Evolutionary conservation across 1,139 yeast species (phyloP), one percentile per base, ranked within the genome.

Genomic region (Nakaseomyces glabratus): DNA sequence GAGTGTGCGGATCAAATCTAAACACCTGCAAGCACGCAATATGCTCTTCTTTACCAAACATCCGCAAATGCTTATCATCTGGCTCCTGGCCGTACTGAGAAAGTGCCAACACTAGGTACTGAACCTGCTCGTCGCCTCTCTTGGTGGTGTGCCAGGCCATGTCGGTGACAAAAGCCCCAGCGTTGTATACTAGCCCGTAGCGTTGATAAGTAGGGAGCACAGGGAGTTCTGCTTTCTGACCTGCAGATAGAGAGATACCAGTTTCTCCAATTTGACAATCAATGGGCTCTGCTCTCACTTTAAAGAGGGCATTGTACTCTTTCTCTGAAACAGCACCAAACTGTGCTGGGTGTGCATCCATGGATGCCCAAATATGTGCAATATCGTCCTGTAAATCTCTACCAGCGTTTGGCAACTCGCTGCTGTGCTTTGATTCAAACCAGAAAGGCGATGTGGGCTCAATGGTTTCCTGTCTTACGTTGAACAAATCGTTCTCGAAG

Each of bases 101-200:
- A 0, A 75, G 55, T 0, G 78, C 61, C 0, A 76, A 69, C 0
- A 82, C 84, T 35, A 79, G 51, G 42, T 64, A 68, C 36, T 71
- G 70, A 4, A 36, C 32, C 3, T 45, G 44, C 1, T 35, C 26
- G 2, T 41, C 37, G 1, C 33, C 23, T 2, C 37, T 25, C 4
- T 35, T 41, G 20, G 24, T 46, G 10, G 33, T 59, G n/a, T 71
- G 49, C 85, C 86, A 79, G 19, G 69, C 68, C 38, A 69, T 55
- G 14, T 72, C 66, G 0, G 79, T 63, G 0, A 79, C 62, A 4
- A 68, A 51, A 0, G 79, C 79, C 1, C 84, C 84, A 0, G 69
- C 58, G 43, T 73, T 71, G 10, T 70, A 39, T 1, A 69, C 60
- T n/a, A 61, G 49, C 0, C 74, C 79, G 15, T 53, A 54, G 41